Evolutionary conservation across 2,329 filamentous ascomycete species (phyloP).

Genomic region (Cercospora janseana): DNA sequence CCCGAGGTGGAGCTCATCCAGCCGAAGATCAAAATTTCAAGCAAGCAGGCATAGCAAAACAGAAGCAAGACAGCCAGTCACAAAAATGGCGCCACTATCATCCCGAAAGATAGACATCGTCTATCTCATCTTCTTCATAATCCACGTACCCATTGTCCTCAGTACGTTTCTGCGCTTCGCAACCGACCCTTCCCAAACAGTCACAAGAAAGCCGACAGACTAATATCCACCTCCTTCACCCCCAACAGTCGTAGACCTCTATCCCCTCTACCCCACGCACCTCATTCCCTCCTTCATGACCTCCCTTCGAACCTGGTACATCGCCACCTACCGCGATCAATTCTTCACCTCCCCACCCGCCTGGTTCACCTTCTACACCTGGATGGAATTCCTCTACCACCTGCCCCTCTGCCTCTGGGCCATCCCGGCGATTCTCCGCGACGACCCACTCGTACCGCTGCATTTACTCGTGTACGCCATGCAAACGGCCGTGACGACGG

Average conservation of each 20-base stretch:
- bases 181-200: background rate
- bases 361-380: constrained; percentile 57
- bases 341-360: constrained; percentile 60
- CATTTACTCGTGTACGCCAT: constrained; percentile 60
- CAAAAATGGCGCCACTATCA: constrained; percentile 28
- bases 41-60: background rate
- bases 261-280: constrained; percentile 55
- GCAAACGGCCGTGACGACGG: constrained; percentile 60
- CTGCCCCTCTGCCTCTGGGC: constrained; percentile 61
- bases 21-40: no score
- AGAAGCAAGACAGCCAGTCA: background rate
- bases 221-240: background rate
- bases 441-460: constrained; percentile 58
- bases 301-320: constrained; percentile 56
- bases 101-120: constrained; percentile 46
- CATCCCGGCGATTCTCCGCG: constrained; percentile 53
- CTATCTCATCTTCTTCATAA: constrained; percentile 61
- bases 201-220: constrained; percentile 1
- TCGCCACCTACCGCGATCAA: constrained; percentile 60
- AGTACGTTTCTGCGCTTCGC: constrained; percentile 43
- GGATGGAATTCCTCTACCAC: constrained; percentile 61
- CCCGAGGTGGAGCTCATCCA: no score
- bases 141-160: constrained; percentile 62
- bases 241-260: constrained; percentile 59
- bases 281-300: constrained; percentile 52